phyloP scores from a whole-genome alignment of 2,329 filamentous ascomycete species.

The Trichoderma asperellum region DNA sequence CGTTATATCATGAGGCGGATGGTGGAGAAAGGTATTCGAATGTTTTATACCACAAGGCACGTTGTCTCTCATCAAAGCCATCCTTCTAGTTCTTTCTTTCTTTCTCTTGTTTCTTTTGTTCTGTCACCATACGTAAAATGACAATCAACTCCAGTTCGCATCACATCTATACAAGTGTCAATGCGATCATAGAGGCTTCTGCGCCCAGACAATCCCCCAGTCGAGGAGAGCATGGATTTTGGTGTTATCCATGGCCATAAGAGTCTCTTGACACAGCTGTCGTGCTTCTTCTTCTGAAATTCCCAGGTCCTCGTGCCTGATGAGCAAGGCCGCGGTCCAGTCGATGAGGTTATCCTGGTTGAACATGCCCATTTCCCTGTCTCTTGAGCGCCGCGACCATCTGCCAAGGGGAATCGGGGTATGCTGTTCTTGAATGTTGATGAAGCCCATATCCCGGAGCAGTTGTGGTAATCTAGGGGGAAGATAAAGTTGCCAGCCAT shows the following conservation, averaged over 20 bases:
- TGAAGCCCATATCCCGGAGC: slow-evolving; percentile 42
- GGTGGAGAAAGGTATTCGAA: background rate
- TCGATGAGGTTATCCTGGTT: slow-evolving; percentile 43
- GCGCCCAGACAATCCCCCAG: slow-evolving; percentile 46
- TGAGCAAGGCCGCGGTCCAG: slow-evolving; percentile 42
- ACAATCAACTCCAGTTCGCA: background rate
- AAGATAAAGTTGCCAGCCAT: slow-evolving; percentile 44
- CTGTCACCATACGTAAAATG: background rate
- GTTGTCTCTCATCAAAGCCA: background rate
- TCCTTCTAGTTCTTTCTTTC: background rate
- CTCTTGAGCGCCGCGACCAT: slow-evolving; percentile 43
- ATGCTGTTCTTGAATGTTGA: slow-evolving; percentile 39
- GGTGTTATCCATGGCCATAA: slow-evolving; percentile 41
- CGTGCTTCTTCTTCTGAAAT: slow-evolving; percentile 43
- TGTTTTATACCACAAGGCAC: background rate
- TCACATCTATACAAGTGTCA: background rate
- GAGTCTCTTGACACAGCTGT: slow-evolving; percentile 39
- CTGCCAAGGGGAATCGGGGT: slow-evolving; percentile 43
- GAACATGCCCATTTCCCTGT: slow-evolving; percentile 46
- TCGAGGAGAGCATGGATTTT: slow-evolving; percentile 42
- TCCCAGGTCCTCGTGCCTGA: slow-evolving; percentile 41
- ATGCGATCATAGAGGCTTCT: slow-evolving; percentile 38
- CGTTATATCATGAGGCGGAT: background rate
- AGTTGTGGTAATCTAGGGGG: slow-evolving; percentile 37
- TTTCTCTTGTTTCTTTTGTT: background rate